Conservation (phyloP, 1,139 yeast genomes). For the Geotrichum carabidarum region DNA sequence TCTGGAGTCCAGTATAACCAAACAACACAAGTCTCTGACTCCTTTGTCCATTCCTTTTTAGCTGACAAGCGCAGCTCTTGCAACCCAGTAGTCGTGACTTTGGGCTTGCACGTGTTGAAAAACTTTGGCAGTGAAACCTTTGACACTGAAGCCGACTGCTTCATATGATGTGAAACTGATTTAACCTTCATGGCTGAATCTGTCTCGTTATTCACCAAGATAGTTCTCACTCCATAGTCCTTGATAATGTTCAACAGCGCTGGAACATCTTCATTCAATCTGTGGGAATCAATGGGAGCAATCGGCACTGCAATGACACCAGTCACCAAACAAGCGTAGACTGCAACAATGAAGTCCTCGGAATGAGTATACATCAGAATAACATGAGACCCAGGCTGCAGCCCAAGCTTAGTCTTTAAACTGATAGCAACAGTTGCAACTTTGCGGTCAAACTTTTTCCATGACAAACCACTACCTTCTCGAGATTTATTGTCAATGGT, state of each 20-base stretch:
- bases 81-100: constrained; percentile 50
- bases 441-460: constrained; percentile 78
- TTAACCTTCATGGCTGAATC: constrained; percentile 65
- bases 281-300: constrained; percentile 63
- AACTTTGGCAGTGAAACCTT: constrained; percentile 48
- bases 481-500: constrained; percentile 46
- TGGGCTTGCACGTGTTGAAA: constrained; percentile 65
- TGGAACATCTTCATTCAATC: constrained; percentile 70
- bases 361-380: constrained; percentile 80
- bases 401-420: constrained; percentile 44
- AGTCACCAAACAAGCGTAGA: constrained; percentile 78
- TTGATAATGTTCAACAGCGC: constrained; percentile 61
- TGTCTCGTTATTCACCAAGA: constrained; percentile 74
- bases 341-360: constrained; percentile 78
- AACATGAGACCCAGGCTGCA: constrained; percentile 66
- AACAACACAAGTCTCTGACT: constrained; percentile 45
- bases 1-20: constrained; percentile 72
- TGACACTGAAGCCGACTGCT: constrained; percentile 46
- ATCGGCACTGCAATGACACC: constrained; percentile 81
- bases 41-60: constrained; percentile 38
- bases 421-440: constrained; percentile 68
- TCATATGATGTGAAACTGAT: constrained; percentile 58
- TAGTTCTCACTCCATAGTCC: constrained; percentile 65
- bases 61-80: constrained; percentile 43
- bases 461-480: constrained; percentile 57